Evolutionary conservation across 495 filamentous ascomycete species (phyloP).

Genomic region (Penicillium soppii): DNA sequence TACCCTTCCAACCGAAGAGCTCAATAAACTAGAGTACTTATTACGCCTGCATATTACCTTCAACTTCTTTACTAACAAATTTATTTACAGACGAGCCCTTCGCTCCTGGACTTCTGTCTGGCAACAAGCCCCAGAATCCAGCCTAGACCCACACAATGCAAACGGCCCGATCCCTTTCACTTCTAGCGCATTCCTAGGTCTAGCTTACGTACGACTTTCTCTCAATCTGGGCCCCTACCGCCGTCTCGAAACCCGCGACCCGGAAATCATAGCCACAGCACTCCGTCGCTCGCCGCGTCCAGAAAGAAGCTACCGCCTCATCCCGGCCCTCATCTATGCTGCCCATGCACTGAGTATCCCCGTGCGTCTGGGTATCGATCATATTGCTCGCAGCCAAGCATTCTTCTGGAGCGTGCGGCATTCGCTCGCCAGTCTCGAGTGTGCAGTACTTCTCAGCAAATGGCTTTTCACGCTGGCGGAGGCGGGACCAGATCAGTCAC

Average conservation of each 20-base stretch:
- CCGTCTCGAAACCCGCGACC: conserved; percentile 39
- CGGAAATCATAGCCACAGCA: conserved; percentile 31
- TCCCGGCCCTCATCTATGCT: conserved; percentile 38
- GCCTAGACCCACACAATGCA: conserved; percentile 40
- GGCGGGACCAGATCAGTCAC: conserved; percentile 25
- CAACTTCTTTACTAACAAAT: background rate
- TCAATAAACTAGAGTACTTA: conserved; percentile 40
- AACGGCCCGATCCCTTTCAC: conserved; percentile 44
- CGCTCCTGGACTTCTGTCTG: conserved; percentile 42
- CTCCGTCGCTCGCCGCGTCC: conserved; percentile 33
- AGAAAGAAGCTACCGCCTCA: conserved; percentile 37
- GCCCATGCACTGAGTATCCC: conserved; percentile 42
- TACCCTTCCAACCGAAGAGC: conserved; percentile 34
- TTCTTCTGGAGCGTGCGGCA: conserved; percentile 52
- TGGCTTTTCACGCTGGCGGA: conserved; percentile 45
- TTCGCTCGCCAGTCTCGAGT: conserved; percentile 48
- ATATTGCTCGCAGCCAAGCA: conserved; percentile 45
- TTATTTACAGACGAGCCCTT: conserved; percentile 29
- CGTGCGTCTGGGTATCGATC: conserved; percentile 39
- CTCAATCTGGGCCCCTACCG: conserved; percentile 38
- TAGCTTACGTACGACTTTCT: conserved; percentile 41
- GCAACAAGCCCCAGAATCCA: conserved; percentile 45
- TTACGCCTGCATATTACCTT: background rate
- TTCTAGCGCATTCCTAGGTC: conserved; percentile 36
- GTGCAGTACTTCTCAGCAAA: conserved; percentile 47